Base-by-base conservation (phyloP, 2,329 filamentous ascomycete genomes). In the Sphaerulina populicola region DNA sequence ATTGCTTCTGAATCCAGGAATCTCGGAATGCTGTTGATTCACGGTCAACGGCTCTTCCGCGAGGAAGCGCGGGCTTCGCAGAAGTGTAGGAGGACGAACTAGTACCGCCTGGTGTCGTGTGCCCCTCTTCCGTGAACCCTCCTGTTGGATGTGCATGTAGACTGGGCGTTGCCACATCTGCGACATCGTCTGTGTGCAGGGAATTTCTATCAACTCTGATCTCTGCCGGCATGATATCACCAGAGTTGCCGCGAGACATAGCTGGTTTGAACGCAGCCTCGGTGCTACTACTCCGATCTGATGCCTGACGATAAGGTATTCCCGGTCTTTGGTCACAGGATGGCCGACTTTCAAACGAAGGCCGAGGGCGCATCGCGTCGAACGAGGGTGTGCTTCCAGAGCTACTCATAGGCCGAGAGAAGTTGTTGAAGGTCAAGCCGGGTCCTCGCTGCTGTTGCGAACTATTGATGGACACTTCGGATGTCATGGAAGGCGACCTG, bases 341-440 rank as follows among this genome's bases (percentile, higher is more conserved):
- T 6, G 59, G 51, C 48, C 52, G 54, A 39, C 60, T 65, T 31
- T 73, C 68, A 44, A 67, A 67, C 3, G 71, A 72, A 11, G 69
- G 67, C 35, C 46, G 11, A 18, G 46, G 46, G 12, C 46, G 46
- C 38, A 68, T 65, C 12, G 56, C 60, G 29, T 69, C 69, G n/a
- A 64, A 57, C 15, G 65, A 64, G 6, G 70, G 62, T 30, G 60
- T 62, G 44, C 58, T 64, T 30, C 73, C 71, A 54, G 82, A 79
- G 64, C 84, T 78, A 68, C 91, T 96, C 54, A 94, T 71, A 0
- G 93, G 93, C 39, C 93, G 80, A 0, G 93, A 97, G 68, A 97
- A 97, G 69, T 98, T 97, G 71, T 86, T 53, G 39, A 52, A 57
- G 38, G 50, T 54, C 12, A 52, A 41, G 33, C 47, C 44, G 10